Conservation (phyloP, 495 filamentous ascomycete genomes). For the Lepraria neglecta region DNA sequence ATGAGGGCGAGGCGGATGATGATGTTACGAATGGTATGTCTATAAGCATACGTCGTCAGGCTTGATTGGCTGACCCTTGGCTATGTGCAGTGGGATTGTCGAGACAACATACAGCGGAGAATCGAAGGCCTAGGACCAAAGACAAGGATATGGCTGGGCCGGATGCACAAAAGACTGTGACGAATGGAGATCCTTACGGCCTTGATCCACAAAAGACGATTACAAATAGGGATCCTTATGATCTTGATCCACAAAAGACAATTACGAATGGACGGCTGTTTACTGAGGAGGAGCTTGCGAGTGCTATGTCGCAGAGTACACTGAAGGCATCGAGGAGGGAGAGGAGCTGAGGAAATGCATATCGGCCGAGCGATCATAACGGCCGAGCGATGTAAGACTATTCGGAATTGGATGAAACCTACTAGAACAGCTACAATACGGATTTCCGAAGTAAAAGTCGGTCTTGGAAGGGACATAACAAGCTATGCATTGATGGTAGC, state of each 20-base stretch:
- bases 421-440: not conserved
- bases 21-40: constrained; percentile 28
- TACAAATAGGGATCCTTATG: constrained; percentile 20
- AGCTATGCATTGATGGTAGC: not conserved
- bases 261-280: constrained; percentile 26
- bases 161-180: constrained; percentile 18
- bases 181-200: constrained; percentile 13
- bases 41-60: not conserved
- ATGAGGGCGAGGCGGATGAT: constrained; percentile 28
- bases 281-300: constrained; percentile 27
- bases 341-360: not conserved
- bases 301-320: constrained; percentile 28
- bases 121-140: constrained; percentile 7
- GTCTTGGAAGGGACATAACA: not conserved
- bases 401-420: not conserved
- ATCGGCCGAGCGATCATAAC: not conserved
- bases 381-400: not conserved
- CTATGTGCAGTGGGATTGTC: constrained; percentile 27
- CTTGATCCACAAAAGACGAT: constrained; percentile 23
- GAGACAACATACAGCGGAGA: constrained; percentile 24
- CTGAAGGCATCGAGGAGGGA: constrained; percentile 18
- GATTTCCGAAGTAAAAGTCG: not conserved
- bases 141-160: constrained; percentile 14
- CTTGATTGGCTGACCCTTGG: not conserved
- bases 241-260: constrained; percentile 23